Evolutionary conservation across 179 eudicot species (phyloP), one percentile per base, ranked within the genome.

Genomic region (Beta lomatogona): DNA sequence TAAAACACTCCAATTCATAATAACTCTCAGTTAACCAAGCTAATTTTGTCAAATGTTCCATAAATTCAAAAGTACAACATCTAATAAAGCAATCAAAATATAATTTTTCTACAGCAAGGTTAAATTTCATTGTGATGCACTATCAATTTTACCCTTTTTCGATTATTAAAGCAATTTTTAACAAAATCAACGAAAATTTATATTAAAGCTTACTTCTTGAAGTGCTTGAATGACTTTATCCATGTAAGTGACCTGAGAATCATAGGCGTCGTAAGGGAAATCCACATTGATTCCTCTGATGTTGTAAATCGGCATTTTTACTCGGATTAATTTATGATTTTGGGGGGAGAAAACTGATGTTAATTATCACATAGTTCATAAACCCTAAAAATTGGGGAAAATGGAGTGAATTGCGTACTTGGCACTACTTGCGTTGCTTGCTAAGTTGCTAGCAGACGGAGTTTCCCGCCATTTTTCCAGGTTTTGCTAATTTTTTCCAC

Each of bases 191-290:
- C 45, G 21, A 48, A 6, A 16, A 28, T 13, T 25, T 65, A 0
- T 48, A 25, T 60, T 5, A 36, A 70, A 76, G 14, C 84, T 13
- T 88, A 95, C 99, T 64, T 88, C 84, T 88, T 94, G 99, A 11
- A 95, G 97, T 64, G 99, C 89, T 86, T 95, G 92, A 55, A 95
- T 95, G 57, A 95, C 99, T 91, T 94, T 95, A 71, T 91, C 92
- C 99, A 95, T 95, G 88, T 95, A 95, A 28, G 79, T 89, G 58
- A 95, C 88, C 93, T 95, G 99, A 84, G 94, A 92, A 83, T 94
- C 97, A 85, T 95, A 95, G 0, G 99, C 99, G 77, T 92, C 90
- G 85, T 73, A 95, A 0, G 99, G 99, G 73, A 95, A 95, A 85
- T 95, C 99, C 3, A 95, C 96, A 59, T 87, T 79, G 76, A 95